Evolutionary conservation across 176 grass and related monocot genomes (phyloP).

Genomic region (Microstegium vimineum): DNA sequence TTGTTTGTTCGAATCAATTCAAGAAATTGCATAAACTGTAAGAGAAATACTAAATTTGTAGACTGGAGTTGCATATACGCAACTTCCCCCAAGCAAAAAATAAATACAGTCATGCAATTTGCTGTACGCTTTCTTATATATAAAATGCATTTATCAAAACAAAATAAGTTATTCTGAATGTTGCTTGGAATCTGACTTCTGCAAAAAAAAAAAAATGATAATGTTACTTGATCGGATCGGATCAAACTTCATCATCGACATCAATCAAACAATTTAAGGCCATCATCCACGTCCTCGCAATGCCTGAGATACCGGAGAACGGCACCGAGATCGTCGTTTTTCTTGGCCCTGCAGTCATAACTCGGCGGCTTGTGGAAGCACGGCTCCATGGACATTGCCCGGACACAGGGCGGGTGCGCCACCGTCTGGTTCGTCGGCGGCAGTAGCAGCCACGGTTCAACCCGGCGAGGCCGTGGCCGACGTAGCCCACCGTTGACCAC

Average conservation of each 20-base stretch:
- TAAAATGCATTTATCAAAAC: not conserved
- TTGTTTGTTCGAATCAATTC: not conserved
- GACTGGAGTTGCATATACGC: not conserved
- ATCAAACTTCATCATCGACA: not conserved
- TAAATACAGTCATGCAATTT: not conserved
- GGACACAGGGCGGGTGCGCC: conserved; percentile 31
- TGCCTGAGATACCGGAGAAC: conserved; percentile 42
- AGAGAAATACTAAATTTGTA: not conserved
- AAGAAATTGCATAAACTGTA: not conserved
- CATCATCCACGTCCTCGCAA: conserved; percentile 53
- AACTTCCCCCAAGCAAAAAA: not conserved
- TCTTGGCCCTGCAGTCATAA: conserved; percentile 61
- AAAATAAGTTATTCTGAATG: not conserved
- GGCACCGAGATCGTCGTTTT: conserved; percentile 35
- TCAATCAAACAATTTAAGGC: conserved; percentile 49
- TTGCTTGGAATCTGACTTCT: not conserved
- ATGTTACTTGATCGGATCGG: no score
- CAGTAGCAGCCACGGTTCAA: conserved; percentile 47
- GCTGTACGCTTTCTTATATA: not conserved
- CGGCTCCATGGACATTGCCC: conserved; percentile 69
- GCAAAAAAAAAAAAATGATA: not conserved
- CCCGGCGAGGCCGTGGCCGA: conserved; percentile 53
- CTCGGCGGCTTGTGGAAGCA: conserved; percentile 63
- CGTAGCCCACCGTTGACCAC: conserved; percentile 57
- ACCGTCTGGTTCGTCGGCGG: conserved; percentile 34